Evolutionary conservation across 2,329 filamentous ascomycete species (phyloP), one percentile per base, ranked within the genome.

Genomic region (Chaetothyriales sp.): DNA sequence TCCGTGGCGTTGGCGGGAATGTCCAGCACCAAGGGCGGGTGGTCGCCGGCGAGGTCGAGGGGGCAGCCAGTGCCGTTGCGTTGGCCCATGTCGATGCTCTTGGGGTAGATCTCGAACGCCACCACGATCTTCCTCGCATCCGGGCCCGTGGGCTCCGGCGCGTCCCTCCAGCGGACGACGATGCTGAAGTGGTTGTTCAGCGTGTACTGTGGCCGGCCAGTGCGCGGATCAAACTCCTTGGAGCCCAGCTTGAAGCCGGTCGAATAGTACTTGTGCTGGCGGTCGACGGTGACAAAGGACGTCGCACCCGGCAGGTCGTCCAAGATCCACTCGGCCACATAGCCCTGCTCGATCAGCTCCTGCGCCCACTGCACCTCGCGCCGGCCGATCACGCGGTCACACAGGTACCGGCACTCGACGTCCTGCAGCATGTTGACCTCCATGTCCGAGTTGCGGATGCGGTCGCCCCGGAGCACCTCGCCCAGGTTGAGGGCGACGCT

Each of bases 251-350:
- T 94, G 75, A 94, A 94, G 1, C 89, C 89, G 1, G 87, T 82
- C 10, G 87, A 85, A 65, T 94, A 94, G 72, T 94, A 94, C 67
- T 89, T 94, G 62, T 81, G 77, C 46, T 78, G 81, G 70, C 88
- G 88, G 67, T 94, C 88, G 37, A 86, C 83, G 0, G 86, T 90
- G 25, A 92, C 84, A 63, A 94, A 94, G 66, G 83, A 89, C 7
- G 88, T 94, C 37, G 88, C 88, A 5, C 88, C 88, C 1, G 89
- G 88, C 8, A 95, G 74, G 62, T 94, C 94, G 67, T 95, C 88
- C 57, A 92, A 85, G 59, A 94, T 94, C 89, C 88, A 94, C 67
- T 94, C 88, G 1, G 83, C 82, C n/a, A 92, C 81, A 66, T 92
- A 94, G 37, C 85, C 86, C 50, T 89, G 78, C 55, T 77, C 77